These are phyloP conservation scores for Penicillium taxi DNA, from an alignment of 495 filamentous ascomycete species.

Conservation along the genomic window DNA sequence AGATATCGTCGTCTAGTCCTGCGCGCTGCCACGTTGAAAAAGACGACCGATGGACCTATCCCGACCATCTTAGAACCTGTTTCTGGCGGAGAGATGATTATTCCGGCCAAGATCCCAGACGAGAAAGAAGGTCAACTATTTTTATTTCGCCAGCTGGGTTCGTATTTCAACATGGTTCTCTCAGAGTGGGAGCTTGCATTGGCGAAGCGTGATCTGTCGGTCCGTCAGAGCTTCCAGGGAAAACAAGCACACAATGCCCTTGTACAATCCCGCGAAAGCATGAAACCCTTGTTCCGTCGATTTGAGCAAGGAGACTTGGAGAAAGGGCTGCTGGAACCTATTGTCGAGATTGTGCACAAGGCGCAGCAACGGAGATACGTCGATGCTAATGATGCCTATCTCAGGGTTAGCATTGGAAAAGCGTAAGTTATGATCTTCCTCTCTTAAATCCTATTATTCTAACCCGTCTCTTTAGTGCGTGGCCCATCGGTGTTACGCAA, in stretches of 20 bases:
- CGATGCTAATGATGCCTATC: conserved; percentile 91
- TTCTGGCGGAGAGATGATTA: conserved; percentile 79
- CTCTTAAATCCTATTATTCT: conserved; percentile 7
- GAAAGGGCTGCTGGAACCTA: conserved; percentile 66
- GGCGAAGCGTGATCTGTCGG: conserved; percentile 51
- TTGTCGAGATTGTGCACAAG: conserved; percentile 89
- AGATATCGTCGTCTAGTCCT: conserved; percentile 58
- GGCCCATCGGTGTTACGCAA: conserved; percentile 95
- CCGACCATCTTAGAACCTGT: conserved; percentile 68
- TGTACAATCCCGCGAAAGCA: conserved; percentile 72
- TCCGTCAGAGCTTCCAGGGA: conserved; percentile 66
- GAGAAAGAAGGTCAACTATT: conserved; percentile 50
- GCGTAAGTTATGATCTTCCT: conserved; percentile 44
- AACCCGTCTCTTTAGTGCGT: conserved; percentile 50
- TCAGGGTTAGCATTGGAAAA: conserved; percentile 91
- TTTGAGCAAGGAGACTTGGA: conserved; percentile 75
- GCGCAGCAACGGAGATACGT: conserved; percentile 88
- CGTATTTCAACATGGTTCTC: conserved; percentile 90
- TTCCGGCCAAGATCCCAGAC: conserved; percentile 52
- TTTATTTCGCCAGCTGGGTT: conserved; percentile 79
- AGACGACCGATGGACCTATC: conserved; percentile 53
- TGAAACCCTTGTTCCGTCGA: conserved; percentile 83
- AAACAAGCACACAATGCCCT: conserved; percentile 71
- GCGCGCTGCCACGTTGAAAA: conserved; percentile 37
- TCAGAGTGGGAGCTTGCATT: conserved; percentile 79